Base-by-base conservation (phyloP, 2,329 filamentous ascomycete genomes). In the Colletotrichum viniferum region DNA sequence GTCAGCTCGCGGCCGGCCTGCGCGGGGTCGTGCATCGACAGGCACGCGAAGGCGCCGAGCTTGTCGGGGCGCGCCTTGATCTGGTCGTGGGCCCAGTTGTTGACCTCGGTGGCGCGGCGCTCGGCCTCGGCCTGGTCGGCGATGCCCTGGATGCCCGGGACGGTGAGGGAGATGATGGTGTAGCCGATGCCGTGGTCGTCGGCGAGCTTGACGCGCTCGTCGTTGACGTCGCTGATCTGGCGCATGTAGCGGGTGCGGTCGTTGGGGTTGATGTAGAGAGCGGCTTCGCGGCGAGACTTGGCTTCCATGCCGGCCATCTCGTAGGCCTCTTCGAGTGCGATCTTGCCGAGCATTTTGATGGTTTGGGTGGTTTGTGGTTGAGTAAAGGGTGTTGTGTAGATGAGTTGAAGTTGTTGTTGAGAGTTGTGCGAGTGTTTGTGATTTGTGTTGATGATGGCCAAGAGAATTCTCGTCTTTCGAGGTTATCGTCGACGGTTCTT, bases 311-410 rank as follows among this genome's bases (percentile, higher is more conserved):
- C 87, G 60, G 92, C 90, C 8, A 92, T 85, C 76, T 88, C 89
- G 77, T 92, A 92, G 16, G 90, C 90, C 83, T 93, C 91, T 81
- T 93, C 91, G 26, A 93, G 85, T 14, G 89, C 89, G 73, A 93
- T 87, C 77, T 93, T 93, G 75, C 91, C 91, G 14, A 88, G 82
- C 90, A 92, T 92, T 63, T 48, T 62, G 62, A 18, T 38, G 48
- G 32, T 18, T 65, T 63, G 4, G 28, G 28, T 9, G 21, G 7
- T 30, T 7, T 43, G 63, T 66, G 26, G 28, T 32, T 67, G 0
- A 21, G 28, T 34, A 7, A 9, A 28, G 14, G 16, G 16, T n/a
- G 24, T 13, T 28, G 10, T n/a, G 26, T 60, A 24, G 16, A 30
- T 28, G 32, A 14, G 18, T 24, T n/a, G 28, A 9, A n/a, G 9